Evolutionary conservation across 495 filamentous ascomycete genomes (phyloP).

Genomic region (Penicillium canescens): DNA sequence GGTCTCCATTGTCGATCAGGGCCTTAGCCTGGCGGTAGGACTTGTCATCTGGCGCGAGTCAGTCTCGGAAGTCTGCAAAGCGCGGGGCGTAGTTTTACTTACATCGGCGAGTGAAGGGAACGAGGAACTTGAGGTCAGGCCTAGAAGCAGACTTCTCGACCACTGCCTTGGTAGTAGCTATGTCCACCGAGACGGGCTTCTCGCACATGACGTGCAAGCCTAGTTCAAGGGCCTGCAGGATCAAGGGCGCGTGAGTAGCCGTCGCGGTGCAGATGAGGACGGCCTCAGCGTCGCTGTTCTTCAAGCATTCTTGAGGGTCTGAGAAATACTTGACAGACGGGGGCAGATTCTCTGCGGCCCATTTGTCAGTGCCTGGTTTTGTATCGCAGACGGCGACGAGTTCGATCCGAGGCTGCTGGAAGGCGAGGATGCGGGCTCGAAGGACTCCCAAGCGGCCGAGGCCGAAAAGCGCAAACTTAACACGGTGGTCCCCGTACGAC

Average conservation of each 20-base stretch:
- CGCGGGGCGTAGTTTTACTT: not conserved
- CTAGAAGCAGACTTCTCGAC: conserved; percentile 59
- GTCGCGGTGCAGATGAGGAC: conserved; percentile 19
- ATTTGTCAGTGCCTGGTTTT: conserved; percentile 15
- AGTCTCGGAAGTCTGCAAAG: not conserved
- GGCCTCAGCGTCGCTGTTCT: conserved; percentile 13
- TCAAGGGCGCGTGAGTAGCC: conserved; percentile 17
- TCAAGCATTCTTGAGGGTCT: conserved; percentile 17
- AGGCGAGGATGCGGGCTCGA: conserved; percentile 17
- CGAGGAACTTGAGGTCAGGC: conserved; percentile 58
- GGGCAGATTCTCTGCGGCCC: conserved; percentile 16
- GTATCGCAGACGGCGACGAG: conserved; percentile 19
- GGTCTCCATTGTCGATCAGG: conserved; percentile 12
- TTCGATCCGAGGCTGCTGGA: conserved; percentile 19
- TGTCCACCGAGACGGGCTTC: conserved; percentile 26
- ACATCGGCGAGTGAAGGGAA: conserved; percentile 20
- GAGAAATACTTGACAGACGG: conserved; percentile 15
- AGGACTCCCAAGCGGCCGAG: conserved; percentile 17
- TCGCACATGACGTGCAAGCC: conserved; percentile 21
- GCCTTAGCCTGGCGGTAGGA: conserved; percentile 15
- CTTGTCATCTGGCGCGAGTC: conserved; percentile 12
- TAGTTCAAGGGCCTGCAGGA: conserved; percentile 17
- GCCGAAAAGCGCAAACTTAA: conserved; percentile 16
- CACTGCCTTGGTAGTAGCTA: conserved; percentile 41
- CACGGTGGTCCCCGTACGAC: conserved; percentile 8